phyloP scores from a whole-genome alignment of 805 yeast species.

The Jamesozyma gamospora region DNA sequence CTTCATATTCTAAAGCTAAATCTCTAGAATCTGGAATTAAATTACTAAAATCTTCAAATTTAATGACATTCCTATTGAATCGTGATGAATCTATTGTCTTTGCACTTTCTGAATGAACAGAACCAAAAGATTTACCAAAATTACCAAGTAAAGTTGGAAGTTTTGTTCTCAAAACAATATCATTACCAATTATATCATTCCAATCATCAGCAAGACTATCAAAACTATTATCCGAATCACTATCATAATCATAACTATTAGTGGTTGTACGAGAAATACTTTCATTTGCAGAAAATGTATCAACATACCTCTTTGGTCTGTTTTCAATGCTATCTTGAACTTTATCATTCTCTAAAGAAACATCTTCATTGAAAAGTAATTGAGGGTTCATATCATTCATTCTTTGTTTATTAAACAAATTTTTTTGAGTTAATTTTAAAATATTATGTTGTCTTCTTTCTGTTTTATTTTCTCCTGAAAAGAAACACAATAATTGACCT shows the following conservation, averaged over 20 bases:
- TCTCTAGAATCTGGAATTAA: constrained; percentile 69
- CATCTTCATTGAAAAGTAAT: constrained; percentile 1
- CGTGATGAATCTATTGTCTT: constrained; percentile 19
- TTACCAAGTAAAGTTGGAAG: constrained; percentile 38
- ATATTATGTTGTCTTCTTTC: constrained; percentile 32
- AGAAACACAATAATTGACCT: constrained; percentile 76
- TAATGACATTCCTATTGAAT: constrained; percentile 45
- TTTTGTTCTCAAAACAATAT: constrained; percentile 38
- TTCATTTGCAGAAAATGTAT: constrained; percentile 15
- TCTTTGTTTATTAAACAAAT: constrained; percentile 16
- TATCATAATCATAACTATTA: constrained; percentile 21
- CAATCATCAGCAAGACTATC: constrained; percentile 61
- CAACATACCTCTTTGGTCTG: constrained; percentile 28
- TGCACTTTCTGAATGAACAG: constrained; percentile 18
- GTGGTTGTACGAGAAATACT: constrained; percentile 7
- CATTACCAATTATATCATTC: constrained; percentile 54
- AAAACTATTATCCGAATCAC: constrained; percentile 28
- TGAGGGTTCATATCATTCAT: not conserved
- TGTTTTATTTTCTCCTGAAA: constrained; percentile 44
- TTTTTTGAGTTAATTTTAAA: constrained; percentile 17
- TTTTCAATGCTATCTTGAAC: not conserved
- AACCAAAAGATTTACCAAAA: constrained; percentile 20
- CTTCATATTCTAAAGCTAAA: constrained; percentile 55
- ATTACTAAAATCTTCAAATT: constrained; percentile 53
- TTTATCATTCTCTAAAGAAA: not conserved